Evolutionary conservation across 2,329 filamentous ascomycete genomes (phyloP).

Genomic region (Curvularia sp.): DNA sequence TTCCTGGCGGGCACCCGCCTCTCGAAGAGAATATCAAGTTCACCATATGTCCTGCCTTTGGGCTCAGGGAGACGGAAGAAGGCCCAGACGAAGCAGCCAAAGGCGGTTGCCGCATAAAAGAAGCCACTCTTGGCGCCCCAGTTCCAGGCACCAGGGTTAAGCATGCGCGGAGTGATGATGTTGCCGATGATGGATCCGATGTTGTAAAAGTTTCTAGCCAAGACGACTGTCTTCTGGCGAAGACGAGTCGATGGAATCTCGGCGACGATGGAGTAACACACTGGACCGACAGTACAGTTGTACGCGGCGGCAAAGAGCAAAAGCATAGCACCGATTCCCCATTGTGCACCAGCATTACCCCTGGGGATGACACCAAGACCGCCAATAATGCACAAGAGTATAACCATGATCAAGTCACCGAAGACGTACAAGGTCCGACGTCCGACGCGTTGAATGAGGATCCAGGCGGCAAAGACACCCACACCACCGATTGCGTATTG

Average conservation of each 20-base stretch:
- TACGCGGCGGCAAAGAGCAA: conserved; percentile 69
- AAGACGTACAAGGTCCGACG: conserved; percentile 77
- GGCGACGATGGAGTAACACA: conserved; percentile 86
- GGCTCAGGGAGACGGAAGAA: conserved; percentile 84
- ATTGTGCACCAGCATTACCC: conserved; percentile 56
- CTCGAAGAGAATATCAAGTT: conserved; percentile 85
- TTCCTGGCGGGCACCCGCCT: conserved; percentile 41
- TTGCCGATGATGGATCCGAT: conserved; percentile 80
- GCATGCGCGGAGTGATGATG: conserved; percentile 45
- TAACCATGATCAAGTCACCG: conserved; percentile 64
- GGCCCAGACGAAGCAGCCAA: conserved; percentile 78
- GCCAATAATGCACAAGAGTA: conserved; percentile 78
- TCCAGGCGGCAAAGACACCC: conserved; percentile 78
- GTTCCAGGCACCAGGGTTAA: conserved; percentile 48
- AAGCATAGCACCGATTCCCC: conserved; percentile 46
- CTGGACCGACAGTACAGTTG: conserved; percentile 84
- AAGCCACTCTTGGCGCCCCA: conserved; percentile 88
- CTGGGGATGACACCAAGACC: conserved; percentile 70
- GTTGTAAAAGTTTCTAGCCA: conserved; percentile 78
- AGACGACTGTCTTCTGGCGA: conserved; percentile 88
- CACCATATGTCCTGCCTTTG: conserved; percentile 78
- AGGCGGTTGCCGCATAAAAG: conserved; percentile 83
- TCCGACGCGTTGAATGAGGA: conserved; percentile 77
- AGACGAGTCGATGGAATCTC: conserved; percentile 83
- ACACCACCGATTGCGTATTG: conserved; percentile 65